Conservation (phyloP, 148 eudicot species). For the Spergularia marina region DNA sequence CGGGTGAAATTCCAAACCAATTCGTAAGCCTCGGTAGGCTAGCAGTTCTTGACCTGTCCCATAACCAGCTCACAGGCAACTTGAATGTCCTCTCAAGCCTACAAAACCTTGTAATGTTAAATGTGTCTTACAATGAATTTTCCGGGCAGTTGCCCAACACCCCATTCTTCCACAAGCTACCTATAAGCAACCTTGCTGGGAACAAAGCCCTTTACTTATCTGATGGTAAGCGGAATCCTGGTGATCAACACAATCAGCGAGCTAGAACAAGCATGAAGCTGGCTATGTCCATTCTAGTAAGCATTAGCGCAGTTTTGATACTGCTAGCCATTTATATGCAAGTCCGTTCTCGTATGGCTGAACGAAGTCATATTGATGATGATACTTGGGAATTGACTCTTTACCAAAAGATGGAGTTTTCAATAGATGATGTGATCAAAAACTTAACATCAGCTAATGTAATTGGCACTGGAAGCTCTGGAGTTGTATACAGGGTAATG, state of each 20-base stretch:
- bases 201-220: conserved; percentile 54
- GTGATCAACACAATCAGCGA: conserved; percentile 23
- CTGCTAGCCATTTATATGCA: conserved; percentile 61
- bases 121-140: conserved; percentile 77
- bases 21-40: conserved; percentile 63
- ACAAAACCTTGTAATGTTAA: conserved; percentile 82
- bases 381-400: conserved; percentile 80
- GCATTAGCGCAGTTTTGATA: conserved; percentile 60
- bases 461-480: conserved; percentile 95
- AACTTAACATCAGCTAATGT: conserved; percentile 74
- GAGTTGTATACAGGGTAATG: conserved; percentile 82
- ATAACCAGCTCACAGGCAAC: conserved; percentile 68
- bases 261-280: conserved; percentile 52
- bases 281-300: conserved; percentile 73
- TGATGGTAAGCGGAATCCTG: conserved; percentile 31
- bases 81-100: conserved; percentile 53
- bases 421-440: conserved; percentile 64
- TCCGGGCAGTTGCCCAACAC: conserved; percentile 79
- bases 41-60: conserved; percentile 79
- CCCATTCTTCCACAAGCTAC: conserved; percentile 81
- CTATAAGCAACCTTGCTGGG: conserved; percentile 59
- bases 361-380: conserved; percentile 26
- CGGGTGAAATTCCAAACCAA: conserved; percentile 70
- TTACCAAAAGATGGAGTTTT: conserved; percentile 88
- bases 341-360: conserved; percentile 40